A percentile compares a stretch with the other conserved stretches of the same genome.
Conservation (phyloP, 495 filamentous ascomycete genomes). For the Eremomyces bilateralis region DNA sequence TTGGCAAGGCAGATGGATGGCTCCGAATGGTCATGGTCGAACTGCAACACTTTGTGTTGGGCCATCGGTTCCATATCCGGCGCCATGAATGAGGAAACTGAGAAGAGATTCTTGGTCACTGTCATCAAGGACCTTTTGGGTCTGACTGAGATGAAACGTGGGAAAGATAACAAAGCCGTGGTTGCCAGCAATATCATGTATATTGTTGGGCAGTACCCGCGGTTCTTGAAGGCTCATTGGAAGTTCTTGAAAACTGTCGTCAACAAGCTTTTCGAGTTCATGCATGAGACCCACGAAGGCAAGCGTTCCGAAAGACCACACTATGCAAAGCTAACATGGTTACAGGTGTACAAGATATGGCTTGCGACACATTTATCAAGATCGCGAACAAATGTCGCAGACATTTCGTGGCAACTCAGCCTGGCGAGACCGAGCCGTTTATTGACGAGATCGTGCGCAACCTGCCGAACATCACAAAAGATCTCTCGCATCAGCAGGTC, state of each 20-base stretch:
- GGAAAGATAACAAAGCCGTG: constrained; percentile 98
- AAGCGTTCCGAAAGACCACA: constrained; percentile 9
- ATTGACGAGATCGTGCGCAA: constrained; percentile 97
- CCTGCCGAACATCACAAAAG: constrained; percentile 82
- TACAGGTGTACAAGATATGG: constrained; percentile 94
- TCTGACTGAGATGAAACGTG: constrained; percentile 94
- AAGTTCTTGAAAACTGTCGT: constrained; percentile 99
- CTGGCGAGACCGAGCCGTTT: constrained; percentile 84
- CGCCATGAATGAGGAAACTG: constrained; percentile 98
- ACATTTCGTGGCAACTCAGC: constrained; percentile 90
- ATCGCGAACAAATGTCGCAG: constrained; percentile 95
- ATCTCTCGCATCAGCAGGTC: constrained; percentile 87
- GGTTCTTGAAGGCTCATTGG: constrained; percentile 97
- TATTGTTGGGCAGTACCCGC: constrained; percentile 95
- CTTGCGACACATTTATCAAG: constrained; percentile 99
- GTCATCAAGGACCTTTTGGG: constrained; percentile 98
- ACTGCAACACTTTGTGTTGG: constrained; percentile 99
- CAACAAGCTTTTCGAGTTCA: constrained; percentile 99
- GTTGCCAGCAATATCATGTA: constrained; percentile 99
- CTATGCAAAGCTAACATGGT: constrained; percentile 14
- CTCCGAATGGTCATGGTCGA: constrained; percentile 94
- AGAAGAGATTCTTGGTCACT: constrained; percentile 93
- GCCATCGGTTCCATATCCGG: constrained; percentile 96
- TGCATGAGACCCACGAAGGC: constrained; percentile 99
- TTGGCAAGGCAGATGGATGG: constrained; percentile 85